Evolutionary conservation across 108 stramenopile species (phyloP).

Genomic region (Nitzschia palea): DNA sequence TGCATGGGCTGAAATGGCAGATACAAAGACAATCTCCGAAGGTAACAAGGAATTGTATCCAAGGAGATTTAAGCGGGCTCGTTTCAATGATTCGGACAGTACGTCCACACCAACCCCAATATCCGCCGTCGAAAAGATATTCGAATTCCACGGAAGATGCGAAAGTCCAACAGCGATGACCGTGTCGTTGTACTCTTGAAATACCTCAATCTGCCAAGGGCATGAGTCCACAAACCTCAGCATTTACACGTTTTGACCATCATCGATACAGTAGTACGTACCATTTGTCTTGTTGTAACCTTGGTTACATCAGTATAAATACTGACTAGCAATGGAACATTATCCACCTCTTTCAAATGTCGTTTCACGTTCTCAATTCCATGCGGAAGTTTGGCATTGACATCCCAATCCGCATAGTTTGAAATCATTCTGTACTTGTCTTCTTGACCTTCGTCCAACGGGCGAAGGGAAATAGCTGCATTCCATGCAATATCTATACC

Average conservation of each 20-base stretch:
- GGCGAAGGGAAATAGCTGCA: conserved; percentile 89
- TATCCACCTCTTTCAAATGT: conserved; percentile 90
- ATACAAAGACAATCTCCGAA: conserved; percentile 65
- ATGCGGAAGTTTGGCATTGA: conserved; percentile 94
- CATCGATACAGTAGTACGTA: no score
- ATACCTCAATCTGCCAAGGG: conserved; percentile 60
- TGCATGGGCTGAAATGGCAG: conserved; percentile 70
- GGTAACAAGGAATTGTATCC: conserved; percentile 43
- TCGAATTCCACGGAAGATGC: conserved; percentile 72
- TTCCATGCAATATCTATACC: conserved; percentile 91
- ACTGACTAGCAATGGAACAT: conserved; percentile 94
- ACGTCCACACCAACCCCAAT: conserved; percentile 82
- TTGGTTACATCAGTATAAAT: conserved; percentile 96
- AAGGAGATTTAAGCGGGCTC: background rate
- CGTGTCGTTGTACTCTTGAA: conserved; percentile 85
- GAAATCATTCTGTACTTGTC: conserved; percentile 91
- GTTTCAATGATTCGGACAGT: conserved; percentile 41
- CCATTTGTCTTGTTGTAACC: conserved; percentile 86
- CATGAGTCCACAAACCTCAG: background rate
- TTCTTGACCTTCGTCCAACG: conserved; percentile 72
- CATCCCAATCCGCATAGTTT: conserved; percentile 97
- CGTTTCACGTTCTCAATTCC: conserved; percentile 86
- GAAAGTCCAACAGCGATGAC: conserved; percentile 77
- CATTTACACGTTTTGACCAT: no score
- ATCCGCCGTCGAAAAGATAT: conserved; percentile 75